A percentile compares a stretch with the other conserved stretches of the same genome.
These are phyloP conservation scores for Lolium rigidum DNA, from an alignment of 176 grass and related monocot species.

Conservation along the genomic window DNA sequence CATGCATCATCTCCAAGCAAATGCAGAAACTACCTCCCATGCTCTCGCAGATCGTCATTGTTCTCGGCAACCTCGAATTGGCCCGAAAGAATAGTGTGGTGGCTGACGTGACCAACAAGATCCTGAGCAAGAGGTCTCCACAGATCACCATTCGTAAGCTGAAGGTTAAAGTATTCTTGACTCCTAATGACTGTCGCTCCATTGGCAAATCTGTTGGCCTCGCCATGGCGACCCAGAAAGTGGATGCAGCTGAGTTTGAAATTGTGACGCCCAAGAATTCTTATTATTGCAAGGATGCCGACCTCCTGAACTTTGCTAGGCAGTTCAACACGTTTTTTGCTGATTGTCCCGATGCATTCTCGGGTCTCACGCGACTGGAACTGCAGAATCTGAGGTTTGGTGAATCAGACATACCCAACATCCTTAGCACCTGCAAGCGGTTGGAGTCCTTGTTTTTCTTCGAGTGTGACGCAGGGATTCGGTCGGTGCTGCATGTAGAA, in stretches of 20 bases:
- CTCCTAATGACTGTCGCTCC: not conserved
- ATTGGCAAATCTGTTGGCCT: not conserved
- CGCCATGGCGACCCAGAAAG: not conserved
- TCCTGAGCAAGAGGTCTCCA: not conserved
- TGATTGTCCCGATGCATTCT: not conserved
- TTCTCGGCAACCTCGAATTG: not conserved
- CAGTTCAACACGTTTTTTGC: not conserved
- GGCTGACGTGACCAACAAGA: not conserved
- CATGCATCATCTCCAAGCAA: not conserved
- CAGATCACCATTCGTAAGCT: not conserved
- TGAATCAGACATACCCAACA: not conserved
- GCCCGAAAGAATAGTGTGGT: not conserved
- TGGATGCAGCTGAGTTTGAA: not conserved
- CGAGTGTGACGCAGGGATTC: not conserved
- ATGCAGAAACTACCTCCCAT: not conserved
- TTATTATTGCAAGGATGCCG: not conserved
- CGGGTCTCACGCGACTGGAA: not conserved
- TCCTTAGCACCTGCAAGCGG: not conserved
- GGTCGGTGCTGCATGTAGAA: not conserved
- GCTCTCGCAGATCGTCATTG: not conserved
- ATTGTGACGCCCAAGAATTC: not conserved
- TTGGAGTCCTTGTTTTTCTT: not conserved
- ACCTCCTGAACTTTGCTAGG: not conserved
- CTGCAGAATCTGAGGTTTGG: not conserved
- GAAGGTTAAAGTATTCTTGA: not conserved